Evolutionary conservation across 2,329 filamentous ascomycete genomes (phyloP).

Genomic region (Ceratocystis colombiana): DNA sequence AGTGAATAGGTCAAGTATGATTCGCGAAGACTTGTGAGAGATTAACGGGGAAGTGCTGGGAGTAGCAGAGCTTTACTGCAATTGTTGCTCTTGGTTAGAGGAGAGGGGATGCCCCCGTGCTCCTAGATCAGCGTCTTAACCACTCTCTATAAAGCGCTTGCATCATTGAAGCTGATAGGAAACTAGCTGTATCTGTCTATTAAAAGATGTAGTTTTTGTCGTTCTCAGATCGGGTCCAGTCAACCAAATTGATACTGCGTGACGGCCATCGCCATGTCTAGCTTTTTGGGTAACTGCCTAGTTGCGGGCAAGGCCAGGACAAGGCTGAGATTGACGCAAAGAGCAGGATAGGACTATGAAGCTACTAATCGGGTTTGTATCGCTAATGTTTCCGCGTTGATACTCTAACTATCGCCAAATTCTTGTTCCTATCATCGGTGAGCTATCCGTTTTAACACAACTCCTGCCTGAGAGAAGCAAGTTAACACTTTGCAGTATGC

Average conservation of each 20-base stretch:
- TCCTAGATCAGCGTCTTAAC: too few species aligned
- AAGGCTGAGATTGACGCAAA: background rate
- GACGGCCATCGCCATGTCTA: background rate
- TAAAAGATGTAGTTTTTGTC: background rate
- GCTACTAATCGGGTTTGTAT: too few species aligned
- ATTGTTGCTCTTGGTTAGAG: background rate
- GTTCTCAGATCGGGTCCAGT: background rate
- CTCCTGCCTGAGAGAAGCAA: background rate
- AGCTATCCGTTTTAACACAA: background rate
- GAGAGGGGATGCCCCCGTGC: too few species aligned
- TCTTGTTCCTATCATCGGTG: background rate
- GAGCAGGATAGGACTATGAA: background rate
- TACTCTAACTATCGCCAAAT: background rate
- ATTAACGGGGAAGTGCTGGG: background rate
- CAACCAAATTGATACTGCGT: background rate
- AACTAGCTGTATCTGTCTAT: background rate
- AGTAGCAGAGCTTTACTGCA: background rate
- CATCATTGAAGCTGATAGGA: too few species aligned
- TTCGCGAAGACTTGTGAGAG: background rate
- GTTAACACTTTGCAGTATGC: background rate
- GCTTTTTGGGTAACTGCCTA: background rate
- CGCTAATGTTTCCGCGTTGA: background rate
- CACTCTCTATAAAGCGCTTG: background rate
- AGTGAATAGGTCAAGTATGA: background rate
- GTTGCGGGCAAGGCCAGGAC: background rate